Conservation (phyloP, 768 basidiomycete genomes). For the Kwoniella dejecticola region DNA sequence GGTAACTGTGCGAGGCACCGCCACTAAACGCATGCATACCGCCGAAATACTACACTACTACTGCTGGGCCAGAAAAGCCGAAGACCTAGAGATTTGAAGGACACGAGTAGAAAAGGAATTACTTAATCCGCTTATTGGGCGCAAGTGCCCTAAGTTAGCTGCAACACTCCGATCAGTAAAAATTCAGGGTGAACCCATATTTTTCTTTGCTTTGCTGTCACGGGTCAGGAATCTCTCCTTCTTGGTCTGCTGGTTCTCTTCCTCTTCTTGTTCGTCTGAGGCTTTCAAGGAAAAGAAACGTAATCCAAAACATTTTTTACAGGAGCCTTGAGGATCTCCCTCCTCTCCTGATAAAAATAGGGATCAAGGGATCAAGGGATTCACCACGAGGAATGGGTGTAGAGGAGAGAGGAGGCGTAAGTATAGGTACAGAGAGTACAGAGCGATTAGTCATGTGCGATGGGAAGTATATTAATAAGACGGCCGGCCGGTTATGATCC, state of each 20-base stretch:
- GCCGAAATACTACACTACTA: no score
- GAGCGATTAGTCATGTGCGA: no score
- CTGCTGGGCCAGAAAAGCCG: background rate
- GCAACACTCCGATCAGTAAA: background rate
- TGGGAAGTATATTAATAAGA: no score
- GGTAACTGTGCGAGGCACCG: background rate
- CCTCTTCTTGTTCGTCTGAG: background rate
- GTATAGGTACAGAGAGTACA: no score
- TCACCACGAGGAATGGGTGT: no score
- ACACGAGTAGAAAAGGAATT: background rate
- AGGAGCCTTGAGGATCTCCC: no score
- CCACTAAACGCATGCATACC: no score
- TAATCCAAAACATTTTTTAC: no score
- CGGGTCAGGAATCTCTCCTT: background rate
- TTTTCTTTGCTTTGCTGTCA: background rate
- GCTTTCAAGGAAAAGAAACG: no score
- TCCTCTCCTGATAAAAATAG: no score
- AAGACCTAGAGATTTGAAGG: background rate
- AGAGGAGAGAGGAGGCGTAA: no score
- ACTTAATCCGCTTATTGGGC: slow-evolving; percentile 10
- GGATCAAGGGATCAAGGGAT: no score
- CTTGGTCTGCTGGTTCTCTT: background rate
- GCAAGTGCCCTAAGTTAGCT: background rate
- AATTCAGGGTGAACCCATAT: background rate
- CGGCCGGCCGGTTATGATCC: slow-evolving; percentile 4